Base-by-base conservation (phyloP, 345 rosid species). In the Viola odorata region DNA sequence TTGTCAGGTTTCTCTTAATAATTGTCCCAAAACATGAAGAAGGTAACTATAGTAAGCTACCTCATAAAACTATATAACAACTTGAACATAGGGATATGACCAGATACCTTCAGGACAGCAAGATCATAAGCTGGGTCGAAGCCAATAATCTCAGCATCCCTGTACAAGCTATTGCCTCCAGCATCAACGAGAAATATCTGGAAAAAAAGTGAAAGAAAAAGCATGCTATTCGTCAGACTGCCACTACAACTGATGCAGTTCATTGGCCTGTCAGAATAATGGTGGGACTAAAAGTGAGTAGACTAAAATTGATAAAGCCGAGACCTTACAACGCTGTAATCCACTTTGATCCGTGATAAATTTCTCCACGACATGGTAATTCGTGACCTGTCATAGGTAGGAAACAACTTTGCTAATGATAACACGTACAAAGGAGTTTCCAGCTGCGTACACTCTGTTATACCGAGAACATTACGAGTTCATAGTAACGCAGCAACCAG, bases 251-350 rank as follows among this genome's bases (percentile, higher is more conserved):
- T 47, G 12, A 44, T 44, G 7, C 1, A 1, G 47, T 44, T 44
- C 47, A 44, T 1, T 44, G 37, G 16, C 57, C 40, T 23, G 40
- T 12, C 57, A 10, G n/a, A 11, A 23, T 1, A 37, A 55, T 0
- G 47, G 3, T 11, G 12, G 47, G 0, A 8, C 32, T 42, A 12
- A 13, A 12, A 41, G n/a, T 11, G 47, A 16, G 42, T 11, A 38
- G 13, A n/a, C 57, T 6, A 53, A 62, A 58, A 37, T 59, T 44
- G 37, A 45, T 54, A 64, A 48, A 53, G 63, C 41, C 37, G 59
- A 67, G 67, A 89, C 99, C 97, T 94, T 86, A 80, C 95, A 87
- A 72, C 89, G 84, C 68, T 86, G 87, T 53, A 82, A 67, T 15
- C 97, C 91, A 50, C 69, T 75, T 45, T 73, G 69, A 72, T 90